Evolutionary conservation across 371 early-diverging fungal species (phyloP).

Genomic region (Gilbertella persicaria): DNA sequence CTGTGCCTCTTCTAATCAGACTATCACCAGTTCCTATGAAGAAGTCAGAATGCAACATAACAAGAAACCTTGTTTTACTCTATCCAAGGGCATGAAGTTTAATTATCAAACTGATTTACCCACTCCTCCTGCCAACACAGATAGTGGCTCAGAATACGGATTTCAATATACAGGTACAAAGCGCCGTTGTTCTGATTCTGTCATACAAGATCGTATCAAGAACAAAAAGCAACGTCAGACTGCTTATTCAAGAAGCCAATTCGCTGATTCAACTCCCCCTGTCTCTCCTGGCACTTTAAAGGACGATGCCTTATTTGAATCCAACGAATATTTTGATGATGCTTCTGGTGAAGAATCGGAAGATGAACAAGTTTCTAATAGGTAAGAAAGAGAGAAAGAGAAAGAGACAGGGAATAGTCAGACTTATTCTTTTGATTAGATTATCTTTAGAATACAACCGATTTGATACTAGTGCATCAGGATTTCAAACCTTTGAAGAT

Average conservation of each 20-base stretch:
- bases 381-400: no score
- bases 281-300: slow-evolving; percentile 7
- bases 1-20: slow-evolving; percentile 4
- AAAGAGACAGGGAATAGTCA: slow-evolving; percentile 8
- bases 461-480: slow-evolving; percentile 9
- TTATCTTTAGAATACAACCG: slow-evolving; percentile 12
- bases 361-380: background rate
- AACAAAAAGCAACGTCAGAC: slow-evolving; percentile 17
- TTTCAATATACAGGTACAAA: slow-evolving; percentile 13
- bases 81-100: background rate
- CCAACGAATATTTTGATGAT: slow-evolving; percentile 16
- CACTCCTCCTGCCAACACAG: slow-evolving; percentile 8
- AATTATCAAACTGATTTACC: slow-evolving; percentile 6
- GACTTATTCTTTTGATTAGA: background rate
- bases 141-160: background rate
- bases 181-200: slow-evolving; percentile 29
- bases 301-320: slow-evolving; percentile 7
- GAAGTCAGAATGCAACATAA: slow-evolving; percentile 12
- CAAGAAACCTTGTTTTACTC: background rate
- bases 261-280: slow-evolving; percentile 5
- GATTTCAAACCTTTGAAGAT: slow-evolving; percentile 1
- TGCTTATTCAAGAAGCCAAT: background rate
- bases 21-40: slow-evolving; percentile 20
- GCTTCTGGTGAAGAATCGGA: slow-evolving; percentile 20
- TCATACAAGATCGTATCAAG: slow-evolving; percentile 18